Evolutionary conservation across 139 green algal species (phyloP).

Genomic region (Pedinophyceae sp.): DNA sequence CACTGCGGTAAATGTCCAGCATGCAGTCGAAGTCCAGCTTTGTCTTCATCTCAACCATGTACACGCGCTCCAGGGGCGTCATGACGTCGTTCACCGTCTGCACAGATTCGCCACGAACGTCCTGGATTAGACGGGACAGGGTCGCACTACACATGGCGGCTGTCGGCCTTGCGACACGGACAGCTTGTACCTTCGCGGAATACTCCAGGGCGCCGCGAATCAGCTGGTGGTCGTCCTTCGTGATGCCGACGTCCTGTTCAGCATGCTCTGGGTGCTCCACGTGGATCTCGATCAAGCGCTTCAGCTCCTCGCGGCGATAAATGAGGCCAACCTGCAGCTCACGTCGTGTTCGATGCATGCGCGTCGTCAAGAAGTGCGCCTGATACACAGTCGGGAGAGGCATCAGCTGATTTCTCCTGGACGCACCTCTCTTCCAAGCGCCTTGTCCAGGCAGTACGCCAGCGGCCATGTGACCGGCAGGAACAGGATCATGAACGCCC

Average conservation of each 20-base stretch:
- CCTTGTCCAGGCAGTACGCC: constrained; percentile 55
- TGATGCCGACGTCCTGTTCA: constrained; percentile 24
- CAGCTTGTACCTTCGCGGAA: constrained; percentile 20
- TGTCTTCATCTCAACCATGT: constrained; percentile 23
- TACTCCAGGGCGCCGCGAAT: constrained; percentile 36
- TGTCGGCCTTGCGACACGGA: background rate
- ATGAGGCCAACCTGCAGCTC: too few species aligned
- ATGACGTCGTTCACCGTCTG: constrained; percentile 29
- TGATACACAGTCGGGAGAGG: too few species aligned
- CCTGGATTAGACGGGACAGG: background rate
- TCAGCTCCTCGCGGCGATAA: constrained; percentile 44
- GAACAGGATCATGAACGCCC: constrained; percentile 47
- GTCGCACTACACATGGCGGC: background rate
- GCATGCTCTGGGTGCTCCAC: constrained; percentile 25
- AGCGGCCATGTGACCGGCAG: constrained; percentile 53
- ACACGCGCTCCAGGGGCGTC: constrained; percentile 28
- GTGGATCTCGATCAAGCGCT: constrained; percentile 41
- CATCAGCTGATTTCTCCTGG: too few species aligned
- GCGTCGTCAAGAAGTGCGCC: too few species aligned
- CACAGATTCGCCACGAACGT: background rate
- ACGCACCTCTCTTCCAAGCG: background rate
- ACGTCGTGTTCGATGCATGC: too few species aligned
- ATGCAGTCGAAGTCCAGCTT: constrained; percentile 37
- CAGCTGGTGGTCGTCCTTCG: constrained; percentile 21
- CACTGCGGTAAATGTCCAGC: constrained; percentile 40